Percentiles rank a stretch among this genome's conserved stretches.
phyloP scores from a whole-genome alignment of 73 alveolate species.

The Symbiodinium natans region DNA sequence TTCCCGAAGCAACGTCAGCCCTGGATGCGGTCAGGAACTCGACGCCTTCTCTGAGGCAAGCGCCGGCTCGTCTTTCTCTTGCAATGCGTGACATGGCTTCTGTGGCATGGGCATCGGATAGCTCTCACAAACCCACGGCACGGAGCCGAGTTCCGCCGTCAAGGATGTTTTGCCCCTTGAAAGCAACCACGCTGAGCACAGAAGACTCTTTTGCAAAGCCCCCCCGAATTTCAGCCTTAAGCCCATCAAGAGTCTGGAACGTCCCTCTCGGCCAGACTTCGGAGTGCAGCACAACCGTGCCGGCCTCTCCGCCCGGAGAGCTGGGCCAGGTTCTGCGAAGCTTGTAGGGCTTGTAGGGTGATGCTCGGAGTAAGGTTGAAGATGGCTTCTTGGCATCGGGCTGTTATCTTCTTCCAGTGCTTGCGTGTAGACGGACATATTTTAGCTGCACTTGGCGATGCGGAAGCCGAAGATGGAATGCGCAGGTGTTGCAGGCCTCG shows the following conservation, averaged over 20 bases:
- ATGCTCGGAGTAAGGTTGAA: no score
- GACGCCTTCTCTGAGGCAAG: not conserved
- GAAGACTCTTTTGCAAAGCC: no score
- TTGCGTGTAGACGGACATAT: no score
- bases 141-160: no score
- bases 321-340: not conserved
- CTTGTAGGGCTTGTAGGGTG: no score
- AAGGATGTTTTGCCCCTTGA: no score
- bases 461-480: not conserved
- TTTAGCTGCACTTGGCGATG: no score
- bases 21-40: not conserved
- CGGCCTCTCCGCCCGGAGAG: not conserved
- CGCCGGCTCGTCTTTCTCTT: not conserved
- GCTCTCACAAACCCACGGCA: no score
- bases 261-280: not conserved
- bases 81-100: not conserved
- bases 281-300: not conserved
- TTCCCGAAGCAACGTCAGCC: not conserved
- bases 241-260: no score
- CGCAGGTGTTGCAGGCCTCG: slow-evolving; percentile 1
- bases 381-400: not conserved
- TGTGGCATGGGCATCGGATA: no score
- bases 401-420: no score
- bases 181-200: not conserved
- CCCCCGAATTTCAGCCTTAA: no score